A percentile compares a stretch with the other conserved stretches of the same genome.
Evolutionary conservation across 78 protist genomes (phyloP).

Genomic region (Thecamonas trahens): DNA sequence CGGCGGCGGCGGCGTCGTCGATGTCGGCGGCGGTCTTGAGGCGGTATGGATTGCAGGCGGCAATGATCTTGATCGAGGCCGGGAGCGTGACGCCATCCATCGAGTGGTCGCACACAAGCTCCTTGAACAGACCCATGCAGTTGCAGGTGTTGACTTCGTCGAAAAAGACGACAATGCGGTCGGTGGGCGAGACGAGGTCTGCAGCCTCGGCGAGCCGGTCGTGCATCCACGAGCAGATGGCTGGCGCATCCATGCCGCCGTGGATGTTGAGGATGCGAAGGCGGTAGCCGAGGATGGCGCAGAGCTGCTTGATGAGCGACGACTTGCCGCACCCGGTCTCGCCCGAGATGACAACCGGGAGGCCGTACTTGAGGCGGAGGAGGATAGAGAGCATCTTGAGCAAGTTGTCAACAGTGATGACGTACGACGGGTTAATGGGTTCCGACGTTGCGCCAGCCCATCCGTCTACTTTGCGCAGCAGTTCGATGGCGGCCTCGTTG

Average conservation of each 20-base stretch:
- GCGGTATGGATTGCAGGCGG: conserved; percentile 69
- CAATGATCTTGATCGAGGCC: conserved; percentile 8
- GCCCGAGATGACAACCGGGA: conserved; percentile 63
- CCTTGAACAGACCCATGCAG: conserved; percentile 34
- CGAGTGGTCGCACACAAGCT: conserved; percentile 14
- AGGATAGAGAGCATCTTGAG: conserved; percentile 17
- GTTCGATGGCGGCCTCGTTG: not conserved
- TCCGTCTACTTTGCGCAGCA: not conserved
- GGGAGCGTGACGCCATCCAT: conserved; percentile 13
- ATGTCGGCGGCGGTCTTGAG: not conserved
- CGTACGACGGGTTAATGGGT: conserved; percentile 9
- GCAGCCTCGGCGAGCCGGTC: no score
- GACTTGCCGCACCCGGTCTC: conserved; percentile 73
- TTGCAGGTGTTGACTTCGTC: conserved; percentile 66
- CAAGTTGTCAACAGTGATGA: conserved; percentile 22
- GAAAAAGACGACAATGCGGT: conserved; percentile 21
- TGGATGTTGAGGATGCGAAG: conserved; percentile 27
- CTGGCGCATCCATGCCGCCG: conserved; percentile 16
- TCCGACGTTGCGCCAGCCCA: not conserved
- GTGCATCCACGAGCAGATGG: no score
- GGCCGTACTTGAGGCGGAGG: not conserved
- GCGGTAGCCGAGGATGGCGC: not conserved
- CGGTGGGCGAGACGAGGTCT: not conserved
- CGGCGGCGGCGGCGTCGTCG: not conserved
- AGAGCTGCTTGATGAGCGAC: not conserved